A percentile compares a stretch with the other conserved stretches of the same genome.
Evolutionary conservation across 352 stramenopile genomes (phyloP).

Genomic region (Phytophthora quininea): DNA sequence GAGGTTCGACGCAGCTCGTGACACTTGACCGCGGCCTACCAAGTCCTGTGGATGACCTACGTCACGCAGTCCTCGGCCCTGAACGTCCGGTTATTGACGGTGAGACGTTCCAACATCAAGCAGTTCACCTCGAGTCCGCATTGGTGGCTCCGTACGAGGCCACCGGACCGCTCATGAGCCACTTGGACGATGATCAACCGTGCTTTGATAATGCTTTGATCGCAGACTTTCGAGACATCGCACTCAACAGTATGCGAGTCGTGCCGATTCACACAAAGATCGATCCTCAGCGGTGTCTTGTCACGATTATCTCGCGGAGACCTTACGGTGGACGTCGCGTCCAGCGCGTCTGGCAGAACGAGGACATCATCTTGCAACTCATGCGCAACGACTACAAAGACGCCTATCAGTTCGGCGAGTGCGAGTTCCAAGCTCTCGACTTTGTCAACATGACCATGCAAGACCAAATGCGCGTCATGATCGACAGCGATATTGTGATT

Average conservation of each 20-base stretch:
- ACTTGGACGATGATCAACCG: constrained; percentile 53
- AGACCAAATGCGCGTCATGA: constrained; percentile 64
- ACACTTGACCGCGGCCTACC: constrained; percentile 43
- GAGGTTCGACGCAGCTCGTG: constrained; percentile 40
- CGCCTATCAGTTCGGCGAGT: constrained; percentile 29
- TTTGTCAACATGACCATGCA: constrained; percentile 59
- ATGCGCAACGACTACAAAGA: constrained; percentile 51
- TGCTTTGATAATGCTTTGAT: constrained; percentile 33
- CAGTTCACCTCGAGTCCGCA: constrained; percentile 42
- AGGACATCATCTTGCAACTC: constrained; percentile 43
- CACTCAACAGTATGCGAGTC: constrained; percentile 34
- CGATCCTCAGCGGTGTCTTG: constrained; percentile 18
- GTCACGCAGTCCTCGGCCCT: constrained; percentile 37
- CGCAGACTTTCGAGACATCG: constrained; percentile 19
- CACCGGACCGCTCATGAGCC: constrained; percentile 49
- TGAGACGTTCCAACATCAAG: constrained; percentile 24
- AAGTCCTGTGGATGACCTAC: constrained; percentile 43
- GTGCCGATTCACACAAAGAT: constrained; percentile 13
- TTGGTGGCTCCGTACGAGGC: constrained; percentile 44
- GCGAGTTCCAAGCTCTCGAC: constrained; percentile 57
- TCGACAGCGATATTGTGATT: constrained; percentile 73
- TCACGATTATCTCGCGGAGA: constrained; percentile 62
- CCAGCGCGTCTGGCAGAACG: constrained; percentile 67
- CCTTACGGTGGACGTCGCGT: constrained; percentile 52
- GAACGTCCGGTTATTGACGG: constrained; percentile 22